Percentiles rank a stretch among this genome's conserved stretches.
Conservation (phyloP, 495 filamentous ascomycete species). For the Alectoria sarmentosa region DNA sequence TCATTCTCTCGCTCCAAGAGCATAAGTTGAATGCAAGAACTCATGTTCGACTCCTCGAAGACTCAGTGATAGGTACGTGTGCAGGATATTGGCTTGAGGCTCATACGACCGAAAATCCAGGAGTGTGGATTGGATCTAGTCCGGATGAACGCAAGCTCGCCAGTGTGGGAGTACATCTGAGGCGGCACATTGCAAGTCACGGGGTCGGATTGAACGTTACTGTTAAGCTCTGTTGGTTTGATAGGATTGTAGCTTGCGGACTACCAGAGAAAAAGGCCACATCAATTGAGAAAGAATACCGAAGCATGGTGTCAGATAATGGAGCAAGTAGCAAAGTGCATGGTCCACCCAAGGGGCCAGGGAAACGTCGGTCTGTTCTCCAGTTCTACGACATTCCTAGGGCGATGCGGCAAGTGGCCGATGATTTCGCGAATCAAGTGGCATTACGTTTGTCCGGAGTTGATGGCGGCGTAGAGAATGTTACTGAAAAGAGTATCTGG, state of each 20-base stretch:
- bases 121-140: slow-evolving; percentile 62
- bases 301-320: background rate
- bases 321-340: background rate
- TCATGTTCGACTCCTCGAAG: slow-evolving; percentile 71
- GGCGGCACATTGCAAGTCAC: slow-evolving; percentile 76
- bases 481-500: background rate
- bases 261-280: slow-evolving; percentile 70
- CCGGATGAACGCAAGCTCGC: slow-evolving; percentile 64
- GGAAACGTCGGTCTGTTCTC: background rate
- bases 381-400: background rate
- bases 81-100: slow-evolving; percentile 47
- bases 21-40: slow-evolving; percentile 50
- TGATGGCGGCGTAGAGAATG: background rate
- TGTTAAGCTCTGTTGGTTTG: slow-evolving; percentile 63
- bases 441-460: slow-evolving; percentile 5
- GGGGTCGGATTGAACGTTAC: slow-evolving; percentile 78
- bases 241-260: slow-evolving; percentile 81
- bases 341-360: background rate
- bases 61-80: slow-evolving; percentile 60
- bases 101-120: slow-evolving; percentile 64
- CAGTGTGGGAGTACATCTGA: slow-evolving; percentile 80
- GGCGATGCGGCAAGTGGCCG: slow-evolving; percentile 5
- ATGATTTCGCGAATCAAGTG: background rate
- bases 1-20: slow-evolving; percentile 66
- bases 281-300: slow-evolving; percentile 45